Base-by-base conservation (phyloP, 2,329 filamentous ascomycete species). In the Colletotrichum nymphaeae region DNA sequence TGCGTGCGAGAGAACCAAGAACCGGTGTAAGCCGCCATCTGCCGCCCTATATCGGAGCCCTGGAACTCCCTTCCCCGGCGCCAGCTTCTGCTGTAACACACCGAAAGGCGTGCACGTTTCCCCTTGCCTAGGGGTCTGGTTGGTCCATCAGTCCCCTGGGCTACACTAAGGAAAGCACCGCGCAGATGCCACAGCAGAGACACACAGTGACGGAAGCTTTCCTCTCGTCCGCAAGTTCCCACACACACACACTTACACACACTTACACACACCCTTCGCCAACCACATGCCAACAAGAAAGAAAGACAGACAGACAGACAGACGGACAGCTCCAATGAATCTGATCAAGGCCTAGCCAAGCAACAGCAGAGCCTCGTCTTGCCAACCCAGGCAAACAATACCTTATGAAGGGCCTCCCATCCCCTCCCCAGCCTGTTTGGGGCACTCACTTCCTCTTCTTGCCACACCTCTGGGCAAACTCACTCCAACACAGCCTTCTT, bases 91-190 rank as follows among this genome's bases (percentile, higher is more conserved):
- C 66, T 62, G 46, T 22, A 63, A 68, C 66, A 62, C 66, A 68
- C 66, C 66, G 66, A 68, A 52, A 67, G 37, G 42, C 42, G 16
- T 28, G 63, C 58, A 63, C 66, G 37, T 32, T 55, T 16, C 14
- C 22, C 14, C 22, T n/a, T 32, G 59, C 35, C 42, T 49, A 49
- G 42, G 42, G 42, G 42, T 26, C 37, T 67, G 30, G 56, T 60
- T 22, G 62, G 67, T 49, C 30, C 53, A 19, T 7, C 28, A 8
- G 16, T 42, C 37, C 14, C 14, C 14, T 42, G 37, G 37, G 37
- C 37, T 37, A 42, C 67, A 70, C 62, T 52, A 65, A 56, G 42
- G 22, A 71, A 67, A 71, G 68, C 32, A 67, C 69, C 69, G 62
- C 58, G 57, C 68, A 71, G 56, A n/a, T 42, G 37, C 37, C 12